Evolutionary conservation across 345 rosid species (phyloP).

Genomic region (Sisymbrium irio): DNA sequence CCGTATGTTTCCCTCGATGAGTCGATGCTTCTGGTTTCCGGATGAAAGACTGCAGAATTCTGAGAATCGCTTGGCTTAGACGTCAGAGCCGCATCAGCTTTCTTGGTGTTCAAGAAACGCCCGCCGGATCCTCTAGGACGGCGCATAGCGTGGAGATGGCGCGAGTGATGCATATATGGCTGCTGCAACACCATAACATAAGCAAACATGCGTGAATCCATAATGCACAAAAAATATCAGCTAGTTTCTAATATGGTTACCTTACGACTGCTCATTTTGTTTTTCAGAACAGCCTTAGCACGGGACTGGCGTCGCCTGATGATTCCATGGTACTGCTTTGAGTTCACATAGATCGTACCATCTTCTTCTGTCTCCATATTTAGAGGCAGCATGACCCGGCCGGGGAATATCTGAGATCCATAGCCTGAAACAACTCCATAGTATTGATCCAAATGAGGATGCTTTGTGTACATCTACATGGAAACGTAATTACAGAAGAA

Average conservation of each 20-base stretch:
- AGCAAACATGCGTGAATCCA: not conserved
- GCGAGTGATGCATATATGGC: conserved; percentile 90
- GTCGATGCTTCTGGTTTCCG: conserved; percentile 46
- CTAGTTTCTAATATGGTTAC: conserved; percentile 37
- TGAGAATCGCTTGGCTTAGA: conserved; percentile 52
- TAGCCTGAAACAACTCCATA: conserved; percentile 72
- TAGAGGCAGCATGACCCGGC: conserved; percentile 81
- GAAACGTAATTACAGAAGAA: conserved; percentile 5
- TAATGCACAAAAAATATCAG: not conserved
- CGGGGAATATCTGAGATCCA: conserved; percentile 42
- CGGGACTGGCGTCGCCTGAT: conserved; percentile 85
- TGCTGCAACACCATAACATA: conserved; percentile 31
- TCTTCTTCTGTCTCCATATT: conserved; percentile 56
- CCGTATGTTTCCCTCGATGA: conserved; percentile 38
- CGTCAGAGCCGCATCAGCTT: not conserved
- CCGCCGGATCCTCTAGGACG: conserved; percentile 97
- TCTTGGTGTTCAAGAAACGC: conserved; percentile 77
- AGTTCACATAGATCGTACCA: conserved; percentile 79
- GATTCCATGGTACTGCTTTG: conserved; percentile 95
- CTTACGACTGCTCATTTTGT: conserved; percentile 59
- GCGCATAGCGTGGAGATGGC: conserved; percentile 97
- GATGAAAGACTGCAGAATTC: conserved; percentile 62
- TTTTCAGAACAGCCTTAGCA: conserved; percentile 55
- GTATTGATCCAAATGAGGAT: conserved; percentile 56
- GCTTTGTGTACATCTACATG: conserved; percentile 55